Base-by-base conservation (phyloP, 2,329 filamentous ascomycete genomes). In the Blastomyces gilchristii region DNA sequence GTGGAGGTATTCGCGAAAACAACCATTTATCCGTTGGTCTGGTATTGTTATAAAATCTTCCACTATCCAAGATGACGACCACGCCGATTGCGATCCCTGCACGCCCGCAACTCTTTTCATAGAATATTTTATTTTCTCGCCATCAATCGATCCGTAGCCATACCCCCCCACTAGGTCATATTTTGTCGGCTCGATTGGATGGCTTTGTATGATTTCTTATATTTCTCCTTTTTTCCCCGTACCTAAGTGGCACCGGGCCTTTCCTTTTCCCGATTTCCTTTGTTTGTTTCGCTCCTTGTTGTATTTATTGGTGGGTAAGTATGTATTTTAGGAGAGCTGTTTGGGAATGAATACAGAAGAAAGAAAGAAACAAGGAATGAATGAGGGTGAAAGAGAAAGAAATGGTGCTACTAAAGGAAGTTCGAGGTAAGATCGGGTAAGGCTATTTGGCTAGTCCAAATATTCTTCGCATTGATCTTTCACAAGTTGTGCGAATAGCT, bases 371-470 rank as follows among this genome's bases (percentile, higher is more conserved):
- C 7, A 3, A 25, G n/a, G 63, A 64, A 64, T 25, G 18, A 12
- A 50, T 37, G 25, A 37, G 54, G 54, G 37, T 3, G 47, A 59
- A 11, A 47, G 25, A n/a, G 25, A 47, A 18, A 61, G n/a, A 52
- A 52, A 25, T 9, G 39, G 45, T 52, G 43, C 9, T 5, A 12
- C 18, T 43, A 18, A 43, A 34, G 16, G 57, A 59, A 37, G 41
- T 25, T 53, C 22, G 49, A 76, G 76, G 74, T 77, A 76, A 77
- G 75, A 74, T 73, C 73, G 75, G 76, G 75, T 77, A 77, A 76
- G 75, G 72, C 68, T 68, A 71, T 71, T 67, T 68, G 66, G 66
- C 53, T 50, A 54, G 45, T 56, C 65, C 58, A 63, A 63, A 63
- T 64, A 63, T 63, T 63, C 63, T 63, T 65, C 60, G 61, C 62